Conservation (phyloP, 768 basidiomycete genomes). For the Crassisporium funariophilum region DNA sequence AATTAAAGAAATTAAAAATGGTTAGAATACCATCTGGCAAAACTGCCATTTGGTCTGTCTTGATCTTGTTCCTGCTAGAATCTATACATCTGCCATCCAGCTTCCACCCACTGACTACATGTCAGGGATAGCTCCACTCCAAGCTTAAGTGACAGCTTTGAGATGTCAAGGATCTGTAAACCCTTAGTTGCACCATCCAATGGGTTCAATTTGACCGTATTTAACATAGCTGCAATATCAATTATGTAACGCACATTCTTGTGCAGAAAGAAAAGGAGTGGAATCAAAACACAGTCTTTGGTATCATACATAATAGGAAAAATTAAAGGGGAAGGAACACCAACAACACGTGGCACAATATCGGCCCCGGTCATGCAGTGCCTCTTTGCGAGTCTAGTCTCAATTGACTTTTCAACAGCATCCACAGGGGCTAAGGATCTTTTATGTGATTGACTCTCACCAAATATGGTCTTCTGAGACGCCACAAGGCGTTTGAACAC, state of each 20-base stretch:
- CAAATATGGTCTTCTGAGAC: background rate
- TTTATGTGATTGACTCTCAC: background rate
- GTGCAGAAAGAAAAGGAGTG: conserved; percentile 12
- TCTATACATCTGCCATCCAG: background rate
- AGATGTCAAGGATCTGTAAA: background rate
- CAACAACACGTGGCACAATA: background rate
- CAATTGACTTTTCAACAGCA: background rate
- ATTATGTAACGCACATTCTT: background rate
- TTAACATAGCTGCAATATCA: background rate
- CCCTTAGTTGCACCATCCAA: background rate
- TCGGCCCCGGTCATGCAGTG: conserved; percentile 8
- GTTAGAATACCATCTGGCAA: background rate
- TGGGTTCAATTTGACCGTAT: background rate
- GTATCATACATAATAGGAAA: conserved; percentile 18
- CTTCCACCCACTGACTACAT: background rate
- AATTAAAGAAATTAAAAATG: background rate
- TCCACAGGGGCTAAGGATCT: background rate
- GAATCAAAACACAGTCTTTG: conserved; percentile 5
- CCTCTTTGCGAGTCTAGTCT: conserved; percentile 5
- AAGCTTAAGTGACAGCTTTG: background rate
- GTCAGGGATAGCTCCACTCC: background rate
- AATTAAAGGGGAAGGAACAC: background rate
- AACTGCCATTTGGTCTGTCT: background rate
- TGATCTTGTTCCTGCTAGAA: background rate
- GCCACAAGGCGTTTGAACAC: conserved; percentile 1